phyloP scores from a whole-genome alignment of 768 basidiomycete species.

The Boletus huronensis region DNA sequence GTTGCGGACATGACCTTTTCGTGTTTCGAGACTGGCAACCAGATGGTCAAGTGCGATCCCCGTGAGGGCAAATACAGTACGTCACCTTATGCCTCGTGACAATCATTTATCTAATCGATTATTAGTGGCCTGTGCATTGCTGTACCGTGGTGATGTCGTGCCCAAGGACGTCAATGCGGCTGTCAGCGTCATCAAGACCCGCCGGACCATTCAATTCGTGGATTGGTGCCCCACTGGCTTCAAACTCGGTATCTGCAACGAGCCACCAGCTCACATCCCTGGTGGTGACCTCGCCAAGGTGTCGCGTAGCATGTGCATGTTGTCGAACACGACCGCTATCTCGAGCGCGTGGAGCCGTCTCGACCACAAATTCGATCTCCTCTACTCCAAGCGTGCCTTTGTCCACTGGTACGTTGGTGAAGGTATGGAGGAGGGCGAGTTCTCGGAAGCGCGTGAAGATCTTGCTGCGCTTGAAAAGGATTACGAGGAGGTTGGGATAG shows the following conservation, averaged over 20 bases:
- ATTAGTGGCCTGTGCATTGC: conserved; percentile 63
- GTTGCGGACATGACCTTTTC: conserved; percentile 98
- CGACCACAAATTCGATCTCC: conserved; percentile 76
- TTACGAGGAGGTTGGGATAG: conserved; percentile 79
- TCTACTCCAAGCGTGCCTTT: conserved; percentile 64
- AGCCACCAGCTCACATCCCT: conserved; percentile 70
- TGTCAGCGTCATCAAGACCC: conserved; percentile 71
- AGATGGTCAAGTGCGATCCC: conserved; percentile 80
- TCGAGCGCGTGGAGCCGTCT: conserved; percentile 71
- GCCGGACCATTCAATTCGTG: conserved; percentile 75
- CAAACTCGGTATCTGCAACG: conserved; percentile 78
- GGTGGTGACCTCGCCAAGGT: conserved; percentile 77
- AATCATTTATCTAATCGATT: not conserved
- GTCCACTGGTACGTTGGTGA: conserved; percentile 70
- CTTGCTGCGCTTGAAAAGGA: conserved; percentile 99
- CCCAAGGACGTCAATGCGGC: conserved; percentile 78
- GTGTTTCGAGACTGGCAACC: conserved; percentile 75
- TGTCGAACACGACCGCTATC: conserved; percentile 73
- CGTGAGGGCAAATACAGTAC: conserved; percentile 74
- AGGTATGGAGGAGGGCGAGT: conserved; percentile 91
- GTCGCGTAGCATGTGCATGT: conserved; percentile 72
- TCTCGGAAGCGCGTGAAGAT: conserved; percentile 98
- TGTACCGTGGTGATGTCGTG: conserved; percentile 75
- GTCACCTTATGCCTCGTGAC: conserved; percentile 11
- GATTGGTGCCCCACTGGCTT: conserved; percentile 80